Conservation (phyloP, 2,329 filamentous ascomycete species). For the Fusarium sp. region DNA sequence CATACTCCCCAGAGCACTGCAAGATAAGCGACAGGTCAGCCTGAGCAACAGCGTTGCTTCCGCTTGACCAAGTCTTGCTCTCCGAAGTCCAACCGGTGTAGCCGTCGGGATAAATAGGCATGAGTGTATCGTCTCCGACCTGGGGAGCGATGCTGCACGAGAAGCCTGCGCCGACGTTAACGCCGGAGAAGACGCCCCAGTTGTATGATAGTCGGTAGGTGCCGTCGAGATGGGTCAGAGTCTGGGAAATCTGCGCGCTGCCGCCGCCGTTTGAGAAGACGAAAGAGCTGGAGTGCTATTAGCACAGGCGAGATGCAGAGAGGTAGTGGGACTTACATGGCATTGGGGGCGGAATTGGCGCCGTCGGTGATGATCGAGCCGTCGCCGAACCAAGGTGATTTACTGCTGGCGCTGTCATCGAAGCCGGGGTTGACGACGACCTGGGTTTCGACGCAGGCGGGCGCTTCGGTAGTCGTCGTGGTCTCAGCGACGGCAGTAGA, state of each 20-base stretch:
- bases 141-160: neutral
- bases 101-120: neutral
- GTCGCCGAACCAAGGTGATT: neutral
- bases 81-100: neutral
- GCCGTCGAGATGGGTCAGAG: neutral
- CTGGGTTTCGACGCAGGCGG: neutral
- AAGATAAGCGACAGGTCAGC: neutral
- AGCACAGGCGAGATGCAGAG: accelerated
- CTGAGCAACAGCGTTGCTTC: accelerated
- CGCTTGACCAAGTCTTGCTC: neutral
- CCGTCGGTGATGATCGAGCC: neutral
- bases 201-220: neutral
- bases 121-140: neutral
- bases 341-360: neutral
- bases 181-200: neutral
- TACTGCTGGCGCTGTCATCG: neutral
- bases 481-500: neutral
- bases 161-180: neutral
- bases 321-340: neutral
- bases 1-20: neutral
- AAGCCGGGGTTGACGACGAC: neutral
- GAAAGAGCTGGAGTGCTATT: neutral
- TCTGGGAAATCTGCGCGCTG: accelerated
- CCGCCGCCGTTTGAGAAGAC: neutral
- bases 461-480: neutral